Conservation (phyloP, 345 rosid genomes). For the Balakata baccata region DNA sequence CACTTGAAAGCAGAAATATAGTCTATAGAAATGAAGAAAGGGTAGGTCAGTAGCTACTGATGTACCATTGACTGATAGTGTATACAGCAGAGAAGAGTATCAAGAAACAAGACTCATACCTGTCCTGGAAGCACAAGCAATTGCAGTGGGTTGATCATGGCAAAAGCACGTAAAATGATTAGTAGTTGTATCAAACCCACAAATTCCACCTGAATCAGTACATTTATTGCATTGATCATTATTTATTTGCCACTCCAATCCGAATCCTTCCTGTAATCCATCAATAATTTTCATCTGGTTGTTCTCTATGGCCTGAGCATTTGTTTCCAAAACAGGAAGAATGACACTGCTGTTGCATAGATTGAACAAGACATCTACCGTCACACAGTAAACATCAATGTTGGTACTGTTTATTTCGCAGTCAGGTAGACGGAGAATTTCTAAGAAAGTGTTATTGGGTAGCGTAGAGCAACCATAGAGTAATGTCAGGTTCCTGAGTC, state of each 20-base stretch:
- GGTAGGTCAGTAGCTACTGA: no score
- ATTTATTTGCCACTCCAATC: constrained; percentile 12
- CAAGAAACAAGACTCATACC: constrained; percentile 8
- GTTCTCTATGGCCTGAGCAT: constrained; percentile 11
- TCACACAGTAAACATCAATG: not conserved
- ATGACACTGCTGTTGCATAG: constrained; percentile 9
- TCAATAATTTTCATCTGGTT: not conserved
- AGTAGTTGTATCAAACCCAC: constrained; percentile 11
- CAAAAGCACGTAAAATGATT: constrained; percentile 24
- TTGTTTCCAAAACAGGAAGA: constrained; percentile 13
- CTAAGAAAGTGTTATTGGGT: not conserved
- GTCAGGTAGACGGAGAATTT: not conserved
- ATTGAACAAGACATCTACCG: not conserved
- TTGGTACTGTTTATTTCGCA: not conserved
- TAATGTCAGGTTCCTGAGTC: constrained; percentile 13
- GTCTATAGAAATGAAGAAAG: no score
- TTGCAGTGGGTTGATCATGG: constrained; percentile 18
- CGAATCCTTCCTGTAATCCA: constrained; percentile 23
- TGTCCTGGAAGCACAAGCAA: constrained; percentile 10
- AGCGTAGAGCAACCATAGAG: not conserved
- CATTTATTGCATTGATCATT: constrained; percentile 12
- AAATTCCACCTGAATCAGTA: constrained; percentile 10
- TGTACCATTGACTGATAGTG: no score
- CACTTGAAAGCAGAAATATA: no score
- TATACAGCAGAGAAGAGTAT: not conserved